Evolutionary conservation across 2,329 filamentous ascomycete species (phyloP).

Genomic region (Alternaria brassicae): DNA sequence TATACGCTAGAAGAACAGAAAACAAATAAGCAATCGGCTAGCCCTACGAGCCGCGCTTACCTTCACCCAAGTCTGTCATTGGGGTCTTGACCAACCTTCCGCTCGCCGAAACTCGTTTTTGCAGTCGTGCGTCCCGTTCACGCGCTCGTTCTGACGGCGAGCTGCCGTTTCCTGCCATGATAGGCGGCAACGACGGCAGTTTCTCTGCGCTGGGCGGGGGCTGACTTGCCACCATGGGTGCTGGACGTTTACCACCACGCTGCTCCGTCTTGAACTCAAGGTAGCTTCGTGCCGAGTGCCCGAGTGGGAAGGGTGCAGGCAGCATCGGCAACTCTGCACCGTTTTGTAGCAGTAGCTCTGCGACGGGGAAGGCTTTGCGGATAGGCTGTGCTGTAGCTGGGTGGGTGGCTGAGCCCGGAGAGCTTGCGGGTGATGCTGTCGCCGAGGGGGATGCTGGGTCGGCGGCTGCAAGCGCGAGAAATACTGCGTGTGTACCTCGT

Average conservation of each 20-base stretch:
- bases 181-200: slow-evolving; percentile 67
- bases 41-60: slow-evolving; percentile 45
- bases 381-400: slow-evolving; percentile 49
- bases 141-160: slow-evolving; percentile 48
- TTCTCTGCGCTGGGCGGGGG: slow-evolving; percentile 61
- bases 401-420: slow-evolving; percentile 54
- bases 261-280: slow-evolving; percentile 76
- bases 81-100: slow-evolving; percentile 51
- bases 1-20: slow-evolving; percentile 42
- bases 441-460: slow-evolving; percentile 80
- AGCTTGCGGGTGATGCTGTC: slow-evolving; percentile 53
- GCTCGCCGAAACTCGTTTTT: slow-evolving; percentile 51
- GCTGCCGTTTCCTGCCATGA: slow-evolving; percentile 52
- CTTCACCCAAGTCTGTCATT: slow-evolving; percentile 39
- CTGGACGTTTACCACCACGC: slow-evolving; percentile 47
- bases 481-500: slow-evolving; percentile 85
- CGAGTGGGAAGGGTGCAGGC: slow-evolving; percentile 83
- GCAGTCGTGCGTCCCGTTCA: slow-evolving; percentile 47
- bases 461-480: slow-evolving; percentile 87
- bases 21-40: slow-evolving; percentile 39
- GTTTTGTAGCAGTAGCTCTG: slow-evolving; percentile 91
- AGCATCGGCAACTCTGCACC: slow-evolving; percentile 83
- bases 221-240: slow-evolving; percentile 58
- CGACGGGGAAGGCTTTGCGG: slow-evolving; percentile 76
- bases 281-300: slow-evolving; percentile 79